phyloP scores from a whole-genome alignment of 164 flowering plant genomes.

The Houttuynia cordata region DNA sequence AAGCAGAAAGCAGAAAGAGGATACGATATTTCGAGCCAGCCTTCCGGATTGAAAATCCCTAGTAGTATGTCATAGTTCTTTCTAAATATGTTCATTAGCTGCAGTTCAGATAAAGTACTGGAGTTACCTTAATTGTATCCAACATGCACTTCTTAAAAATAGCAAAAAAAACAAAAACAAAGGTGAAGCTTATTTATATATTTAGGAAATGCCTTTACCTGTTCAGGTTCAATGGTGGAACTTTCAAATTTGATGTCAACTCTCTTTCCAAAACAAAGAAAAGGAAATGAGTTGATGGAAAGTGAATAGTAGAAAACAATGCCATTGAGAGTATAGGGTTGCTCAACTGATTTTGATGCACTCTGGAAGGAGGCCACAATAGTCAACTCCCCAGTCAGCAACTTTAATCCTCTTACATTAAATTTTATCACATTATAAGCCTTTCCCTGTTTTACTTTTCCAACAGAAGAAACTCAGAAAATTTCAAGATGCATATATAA shows the following conservation, averaged over 20 bases:
- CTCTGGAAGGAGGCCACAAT: constrained; percentile 22
- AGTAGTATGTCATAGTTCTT: constrained; percentile 71
- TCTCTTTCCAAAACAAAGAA: constrained; percentile 33
- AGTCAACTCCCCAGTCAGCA: constrained; percentile 21
- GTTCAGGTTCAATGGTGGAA: constrained; percentile 65
- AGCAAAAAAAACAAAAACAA: not conserved
- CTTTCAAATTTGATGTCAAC: constrained; percentile 53
- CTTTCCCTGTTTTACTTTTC: constrained; percentile 62
- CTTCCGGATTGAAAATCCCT: constrained; percentile 85
- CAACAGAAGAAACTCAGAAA: constrained; percentile 7
- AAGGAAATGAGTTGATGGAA: not conserved
- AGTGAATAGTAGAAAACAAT: not conserved
- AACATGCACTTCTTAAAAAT: not conserved
- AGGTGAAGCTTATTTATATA: not conserved
- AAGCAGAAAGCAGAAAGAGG: not conserved
- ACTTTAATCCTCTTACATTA: constrained; percentile 19
- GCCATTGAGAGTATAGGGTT: not conserved
- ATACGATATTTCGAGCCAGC: constrained; percentile 91
- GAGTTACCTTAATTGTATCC: not conserved
- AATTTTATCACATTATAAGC: constrained; percentile 38
- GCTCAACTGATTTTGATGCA: constrained; percentile 20
- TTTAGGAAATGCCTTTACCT: constrained; percentile 28
- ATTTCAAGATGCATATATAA: not conserved
- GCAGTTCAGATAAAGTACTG: not conserved
- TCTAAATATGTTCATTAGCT: constrained; percentile 75